Evolutionary conservation across 2,329 filamentous ascomycete genomes (phyloP).

Genomic region (Blumeria hordei): DNA sequence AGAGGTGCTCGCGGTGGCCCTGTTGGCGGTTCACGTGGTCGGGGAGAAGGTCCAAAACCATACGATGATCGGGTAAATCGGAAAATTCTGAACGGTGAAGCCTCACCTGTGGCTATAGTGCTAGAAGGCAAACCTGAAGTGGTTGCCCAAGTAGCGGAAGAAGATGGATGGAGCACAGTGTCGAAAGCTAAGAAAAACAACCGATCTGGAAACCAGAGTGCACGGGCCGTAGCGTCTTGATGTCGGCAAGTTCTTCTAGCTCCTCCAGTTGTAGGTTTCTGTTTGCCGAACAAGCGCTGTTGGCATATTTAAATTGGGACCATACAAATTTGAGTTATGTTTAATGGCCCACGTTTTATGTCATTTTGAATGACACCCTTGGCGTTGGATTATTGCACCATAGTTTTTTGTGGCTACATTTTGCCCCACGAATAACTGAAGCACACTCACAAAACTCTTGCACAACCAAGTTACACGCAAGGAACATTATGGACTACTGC

Average conservation of each 20-base stretch:
- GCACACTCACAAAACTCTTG: too few relatives aligned
- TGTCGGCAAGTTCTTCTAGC: background rate
- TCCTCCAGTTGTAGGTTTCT: background rate
- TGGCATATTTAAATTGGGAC: background rate
- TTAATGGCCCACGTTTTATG: slow-evolving; percentile 5
- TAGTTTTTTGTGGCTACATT: slow-evolving; percentile 6
- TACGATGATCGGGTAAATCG: slow-evolving; percentile 10
- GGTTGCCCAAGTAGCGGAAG: slow-evolving; percentile 21
- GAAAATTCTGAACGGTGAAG: slow-evolving; percentile 18
- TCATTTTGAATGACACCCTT: slow-evolving; percentile 10
- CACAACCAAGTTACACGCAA: too few relatives aligned
- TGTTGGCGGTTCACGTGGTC: background rate
- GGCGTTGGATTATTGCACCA: slow-evolving; percentile 13
- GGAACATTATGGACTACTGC: too few relatives aligned
- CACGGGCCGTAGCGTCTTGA: slow-evolving; percentile 15
- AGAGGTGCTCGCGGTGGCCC: slow-evolving; percentile 18
- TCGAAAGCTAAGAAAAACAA: slow-evolving; percentile 16
- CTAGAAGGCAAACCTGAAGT: slow-evolving; percentile 15
- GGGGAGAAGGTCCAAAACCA: slow-evolving; percentile 10
- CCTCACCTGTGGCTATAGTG: slow-evolving; percentile 20
- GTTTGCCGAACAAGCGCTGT: background rate
- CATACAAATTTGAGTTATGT: background rate
- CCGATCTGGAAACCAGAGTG: slow-evolving; percentile 14
- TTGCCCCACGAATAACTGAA: background rate
- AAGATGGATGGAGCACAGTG: slow-evolving; percentile 42